phyloP scores from a whole-genome alignment of 306 rosid genomes.

The Fagus crenata region DNA sequence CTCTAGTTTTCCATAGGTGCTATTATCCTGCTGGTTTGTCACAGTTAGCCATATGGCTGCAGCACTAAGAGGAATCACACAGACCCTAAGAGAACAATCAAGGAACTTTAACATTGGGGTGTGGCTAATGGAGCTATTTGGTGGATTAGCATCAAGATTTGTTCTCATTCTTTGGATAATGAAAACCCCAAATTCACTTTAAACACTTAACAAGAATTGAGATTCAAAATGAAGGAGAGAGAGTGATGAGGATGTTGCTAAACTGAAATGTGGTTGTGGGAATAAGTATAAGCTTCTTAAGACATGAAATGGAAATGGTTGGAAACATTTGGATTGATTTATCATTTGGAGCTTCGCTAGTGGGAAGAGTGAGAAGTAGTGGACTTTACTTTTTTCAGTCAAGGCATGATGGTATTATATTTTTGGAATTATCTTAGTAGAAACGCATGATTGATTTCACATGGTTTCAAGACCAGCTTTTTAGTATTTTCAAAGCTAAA shows the following conservation, averaged over 20 bases:
- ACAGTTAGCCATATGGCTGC: slow-evolving; percentile 75
- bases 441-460: slow-evolving; percentile 27
- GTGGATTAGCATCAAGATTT: slow-evolving; percentile 23
- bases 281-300: neutral
- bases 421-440: slow-evolving; percentile 1
- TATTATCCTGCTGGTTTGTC: slow-evolving; percentile 62
- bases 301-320: neutral
- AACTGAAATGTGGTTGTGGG: neutral
- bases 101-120: slow-evolving; percentile 50
- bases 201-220: neutral
- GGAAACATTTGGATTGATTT: neutral
- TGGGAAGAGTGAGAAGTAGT: slow-evolving; percentile 55
- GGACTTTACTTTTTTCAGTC: slow-evolving; percentile 39
- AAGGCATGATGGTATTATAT: slow-evolving; percentile 5
- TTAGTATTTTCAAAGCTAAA: neutral
- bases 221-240: neutral
- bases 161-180: slow-evolving; percentile 33
- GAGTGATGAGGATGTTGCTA: neutral
- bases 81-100: slow-evolving; percentile 58
- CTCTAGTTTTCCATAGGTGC: slow-evolving; percentile 55
- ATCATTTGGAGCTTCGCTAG: slow-evolving; percentile 5
- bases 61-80: slow-evolving; percentile 59
- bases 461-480: neutral
- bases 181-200: neutral
- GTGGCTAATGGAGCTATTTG: slow-evolving; percentile 11